Conservation (phyloP, 2,329 filamentous ascomycete genomes). For the Teratosphaeria nubilosa region DNA sequence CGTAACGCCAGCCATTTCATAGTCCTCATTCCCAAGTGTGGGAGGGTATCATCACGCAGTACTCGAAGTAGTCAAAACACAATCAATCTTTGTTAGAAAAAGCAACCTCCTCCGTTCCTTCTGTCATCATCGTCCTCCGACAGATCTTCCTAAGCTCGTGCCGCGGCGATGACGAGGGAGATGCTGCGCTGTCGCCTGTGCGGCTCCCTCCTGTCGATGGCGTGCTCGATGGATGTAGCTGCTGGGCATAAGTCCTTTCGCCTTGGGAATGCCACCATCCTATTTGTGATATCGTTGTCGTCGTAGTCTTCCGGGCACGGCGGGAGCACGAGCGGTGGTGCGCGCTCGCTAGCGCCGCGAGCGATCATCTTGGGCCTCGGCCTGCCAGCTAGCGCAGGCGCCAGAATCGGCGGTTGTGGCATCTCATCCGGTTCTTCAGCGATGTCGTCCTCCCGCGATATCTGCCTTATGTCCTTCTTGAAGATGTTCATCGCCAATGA, state of each 20-base stretch:
- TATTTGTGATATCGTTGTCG: neutral
- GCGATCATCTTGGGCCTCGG: constrained; percentile 20
- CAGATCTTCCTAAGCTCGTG: constrained; percentile 5
- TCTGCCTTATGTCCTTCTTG: constrained; percentile 7
- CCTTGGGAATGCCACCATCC: neutral
- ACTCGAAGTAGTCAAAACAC: neutral
- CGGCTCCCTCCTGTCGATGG: neutral
- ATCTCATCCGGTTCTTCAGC: neutral
- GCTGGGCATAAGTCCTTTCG: constrained; percentile 1
- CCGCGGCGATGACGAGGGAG: constrained; percentile 2
- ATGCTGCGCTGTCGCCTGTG: constrained; percentile 7
- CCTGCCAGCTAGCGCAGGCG: neutral
- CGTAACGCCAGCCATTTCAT: neutral
- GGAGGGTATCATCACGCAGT: neutral
- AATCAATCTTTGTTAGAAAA: neutral
- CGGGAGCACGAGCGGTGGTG: constrained; percentile 20
- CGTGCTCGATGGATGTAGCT: neutral
- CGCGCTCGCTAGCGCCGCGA: constrained; percentile 24
- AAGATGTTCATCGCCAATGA: constrained; percentile 13
- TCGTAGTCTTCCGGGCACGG: constrained; percentile 18
- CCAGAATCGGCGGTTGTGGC: neutral
- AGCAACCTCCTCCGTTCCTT: neutral
- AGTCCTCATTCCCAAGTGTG: neutral
- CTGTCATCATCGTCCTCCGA: neutral
- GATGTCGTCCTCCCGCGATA: neutral